Base-by-base conservation (phyloP, 345 rosid species). In the Cardamine chenopodiifolia region DNA sequence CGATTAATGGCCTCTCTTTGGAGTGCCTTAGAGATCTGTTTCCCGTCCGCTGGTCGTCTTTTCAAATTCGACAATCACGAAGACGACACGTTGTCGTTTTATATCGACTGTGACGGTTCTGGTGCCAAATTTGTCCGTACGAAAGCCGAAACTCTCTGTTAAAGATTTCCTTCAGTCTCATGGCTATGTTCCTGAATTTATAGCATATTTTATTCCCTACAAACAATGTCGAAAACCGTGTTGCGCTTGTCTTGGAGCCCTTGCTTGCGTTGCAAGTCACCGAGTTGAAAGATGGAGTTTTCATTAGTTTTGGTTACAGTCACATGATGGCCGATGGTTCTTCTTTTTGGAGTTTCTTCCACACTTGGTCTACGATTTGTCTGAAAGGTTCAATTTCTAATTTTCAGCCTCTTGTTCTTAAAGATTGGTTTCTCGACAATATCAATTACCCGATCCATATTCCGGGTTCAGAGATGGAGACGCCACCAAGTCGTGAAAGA, bases 211-310 rank as follows among this genome's bases (percentile, higher is more conserved):
- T 23, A n/a, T 88, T 81, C 50, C 80, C 85, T 0, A 10, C 82
- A 0, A 84, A 83, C 57, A 79, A 77, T 6, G 1, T 80, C 4
- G 22, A 2, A 13, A 77, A 72, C 73, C 2, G 4, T 7, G 69
- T 80, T 0, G 87, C 79, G 1, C 14, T 63, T 3, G 25, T 44
- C 32, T 70, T 67, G 5, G 79, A 77, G 4, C 83, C 86, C 3
- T 80, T 83, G 69, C 77, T 80, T 14, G 92, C 74, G 0, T 56
- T 86, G 11, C 89, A 86, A 40, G 58, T 79, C 1, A 80, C 90
- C 0, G 82, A 86, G 77, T 71, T 85, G 18, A 72, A 17, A 0
- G 84, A 86, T 62, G 85, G 86, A 5, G 25, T 81, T n/a, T 88
- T 79, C 42, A 59, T 86, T 8, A 83, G 85, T 37, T 85, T 81